Conservation (phyloP, 495 filamentous ascomycete genomes). For the Penicillium maclennaniae region DNA sequence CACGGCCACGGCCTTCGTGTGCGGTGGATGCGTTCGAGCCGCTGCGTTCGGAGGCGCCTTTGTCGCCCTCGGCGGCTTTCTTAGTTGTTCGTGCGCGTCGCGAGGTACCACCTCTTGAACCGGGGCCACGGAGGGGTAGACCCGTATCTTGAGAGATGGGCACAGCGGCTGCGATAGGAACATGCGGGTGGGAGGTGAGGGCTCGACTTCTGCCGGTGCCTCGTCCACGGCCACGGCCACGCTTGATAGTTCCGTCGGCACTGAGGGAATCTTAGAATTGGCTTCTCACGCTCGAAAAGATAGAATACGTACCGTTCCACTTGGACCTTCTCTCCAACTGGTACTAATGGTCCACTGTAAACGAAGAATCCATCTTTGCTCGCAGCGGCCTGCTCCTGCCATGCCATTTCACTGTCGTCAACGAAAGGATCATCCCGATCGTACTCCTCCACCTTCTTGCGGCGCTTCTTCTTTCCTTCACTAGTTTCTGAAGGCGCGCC, state of each 20-base stretch:
- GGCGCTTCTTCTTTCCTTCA: constrained; percentile 58
- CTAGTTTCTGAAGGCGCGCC: constrained; percentile 46
- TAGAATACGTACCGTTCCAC: constrained; percentile 59
- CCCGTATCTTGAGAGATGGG: constrained; percentile 45
- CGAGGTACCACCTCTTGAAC: constrained; percentile 74
- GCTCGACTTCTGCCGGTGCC: constrained; percentile 49
- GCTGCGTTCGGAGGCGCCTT: constrained; percentile 52
- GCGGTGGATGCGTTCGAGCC: constrained; percentile 19
- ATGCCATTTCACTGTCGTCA: constrained; percentile 91
- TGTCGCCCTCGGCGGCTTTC: constrained; percentile 59
- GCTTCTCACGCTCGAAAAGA: not conserved
- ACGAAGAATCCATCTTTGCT: constrained; percentile 92
- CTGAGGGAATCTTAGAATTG: constrained; percentile 33
- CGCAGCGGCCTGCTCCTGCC: constrained; percentile 92
- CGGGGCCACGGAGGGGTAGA: constrained; percentile 61
- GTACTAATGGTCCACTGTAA: constrained; percentile 78
- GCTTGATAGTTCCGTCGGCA: constrained; percentile 70
- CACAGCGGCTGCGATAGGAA: constrained; percentile 38
- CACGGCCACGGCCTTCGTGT: constrained; percentile 26
- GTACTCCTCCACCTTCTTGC: constrained; percentile 92
- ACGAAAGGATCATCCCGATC: constrained; percentile 97
- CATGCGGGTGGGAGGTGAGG: constrained; percentile 34
- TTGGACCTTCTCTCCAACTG: constrained; percentile 83
- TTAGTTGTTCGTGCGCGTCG: constrained; percentile 81
- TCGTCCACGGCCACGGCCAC: constrained; percentile 71